Percentiles rank a stretch among this genome's conserved stretches.
Evolutionary conservation across 2,329 filamentous ascomycete genomes (phyloP).

Genomic region (Verticillium isaacii): DNA sequence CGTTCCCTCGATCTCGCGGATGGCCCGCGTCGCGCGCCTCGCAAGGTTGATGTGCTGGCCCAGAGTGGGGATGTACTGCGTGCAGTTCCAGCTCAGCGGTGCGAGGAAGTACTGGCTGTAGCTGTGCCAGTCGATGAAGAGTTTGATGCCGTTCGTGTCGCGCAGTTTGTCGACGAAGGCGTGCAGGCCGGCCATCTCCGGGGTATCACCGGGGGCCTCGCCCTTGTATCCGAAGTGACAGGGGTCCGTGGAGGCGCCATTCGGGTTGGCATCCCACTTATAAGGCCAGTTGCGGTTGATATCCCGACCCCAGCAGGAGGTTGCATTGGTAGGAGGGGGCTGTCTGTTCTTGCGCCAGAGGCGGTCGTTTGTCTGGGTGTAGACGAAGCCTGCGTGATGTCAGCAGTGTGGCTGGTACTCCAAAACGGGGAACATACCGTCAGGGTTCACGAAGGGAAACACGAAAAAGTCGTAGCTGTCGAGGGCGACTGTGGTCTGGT

Average conservation of each 20-base stretch:
- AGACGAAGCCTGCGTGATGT: conserved; percentile 33
- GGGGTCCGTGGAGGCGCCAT: conserved; percentile 41
- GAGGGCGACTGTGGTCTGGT: conserved; percentile 19
- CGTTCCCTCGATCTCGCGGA: conserved; percentile 15
- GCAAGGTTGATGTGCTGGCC: conserved; percentile 29
- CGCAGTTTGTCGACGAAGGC: conserved; percentile 24
- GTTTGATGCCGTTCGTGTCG: conserved; percentile 28
- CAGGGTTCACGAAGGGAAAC: conserved; percentile 44
- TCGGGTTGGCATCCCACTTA: conserved; percentile 36
- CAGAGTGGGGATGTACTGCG: conserved; percentile 29
- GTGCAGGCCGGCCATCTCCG: conserved; percentile 40
- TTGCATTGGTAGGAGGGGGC: conserved; percentile 20
- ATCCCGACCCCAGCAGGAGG: conserved; percentile 41
- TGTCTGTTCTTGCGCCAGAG: conserved; percentile 50
- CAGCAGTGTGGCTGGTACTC: background rate
- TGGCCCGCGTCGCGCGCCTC: conserved; percentile 4
- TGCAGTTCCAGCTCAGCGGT: conserved; percentile 40
- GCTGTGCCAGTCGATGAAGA: conserved; percentile 44
- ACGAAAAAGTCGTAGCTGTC: conserved; percentile 55
- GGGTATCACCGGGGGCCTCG: conserved; percentile 31
- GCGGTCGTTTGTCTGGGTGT: conserved; percentile 37
- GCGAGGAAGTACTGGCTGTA: conserved; percentile 38
- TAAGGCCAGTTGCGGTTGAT: conserved; percentile 52
- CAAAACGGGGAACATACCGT: conserved; percentile 21
- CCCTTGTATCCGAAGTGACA: conserved; percentile 41